These are phyloP conservation scores for Psophocarpus tetragonolobus DNA, from an alignment of 306 rosid genomes.

Conservation along the genomic window DNA sequence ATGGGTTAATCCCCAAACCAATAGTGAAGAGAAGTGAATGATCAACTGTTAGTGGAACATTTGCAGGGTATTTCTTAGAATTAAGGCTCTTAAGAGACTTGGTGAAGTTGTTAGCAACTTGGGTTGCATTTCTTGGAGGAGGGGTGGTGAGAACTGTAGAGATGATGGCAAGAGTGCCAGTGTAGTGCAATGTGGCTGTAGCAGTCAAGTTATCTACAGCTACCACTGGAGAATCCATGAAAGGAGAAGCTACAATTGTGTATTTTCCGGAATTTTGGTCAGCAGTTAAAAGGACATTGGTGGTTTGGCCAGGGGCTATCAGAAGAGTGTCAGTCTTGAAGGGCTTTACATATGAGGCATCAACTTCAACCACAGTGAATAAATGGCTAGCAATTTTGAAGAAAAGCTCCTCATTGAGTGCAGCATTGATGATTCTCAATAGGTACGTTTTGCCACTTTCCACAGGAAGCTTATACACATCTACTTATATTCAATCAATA, in stretches of 20 bases:
- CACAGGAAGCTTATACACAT: constrained; percentile 58
- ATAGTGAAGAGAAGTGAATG: constrained; percentile 64
- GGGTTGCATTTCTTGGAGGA: constrained; percentile 71
- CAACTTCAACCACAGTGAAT: constrained; percentile 74
- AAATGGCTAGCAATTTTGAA: constrained; percentile 78
- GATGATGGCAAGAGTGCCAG: constrained; percentile 49
- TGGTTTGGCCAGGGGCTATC: constrained; percentile 88
- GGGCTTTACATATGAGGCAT: constrained; percentile 80
- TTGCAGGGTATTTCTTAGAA: constrained; percentile 58
- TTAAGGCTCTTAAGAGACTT: constrained; percentile 62
- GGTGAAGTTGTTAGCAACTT: constrained; percentile 55
- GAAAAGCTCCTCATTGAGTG: constrained; percentile 89
- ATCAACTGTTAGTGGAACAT: constrained; percentile 55
- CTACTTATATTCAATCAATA: constrained; percentile 36
- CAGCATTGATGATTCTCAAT: constrained; percentile 80
- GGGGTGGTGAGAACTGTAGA: constrained; percentile 54
- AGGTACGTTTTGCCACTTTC: constrained; percentile 64
- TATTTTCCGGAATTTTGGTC: constrained; percentile 62
- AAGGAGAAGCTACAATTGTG: constrained; percentile 68
- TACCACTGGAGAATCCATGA: constrained; percentile 62
- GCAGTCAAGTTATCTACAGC: constrained; percentile 68
- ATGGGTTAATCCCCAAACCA: constrained; percentile 68
- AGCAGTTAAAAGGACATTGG: constrained; percentile 66
- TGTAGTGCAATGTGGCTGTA: constrained; percentile 66
- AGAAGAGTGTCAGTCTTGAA: constrained; percentile 58